Conservation (phyloP, 1,284 basidiomycete genomes). For the Cryptococcus depauperatus region DNA sequence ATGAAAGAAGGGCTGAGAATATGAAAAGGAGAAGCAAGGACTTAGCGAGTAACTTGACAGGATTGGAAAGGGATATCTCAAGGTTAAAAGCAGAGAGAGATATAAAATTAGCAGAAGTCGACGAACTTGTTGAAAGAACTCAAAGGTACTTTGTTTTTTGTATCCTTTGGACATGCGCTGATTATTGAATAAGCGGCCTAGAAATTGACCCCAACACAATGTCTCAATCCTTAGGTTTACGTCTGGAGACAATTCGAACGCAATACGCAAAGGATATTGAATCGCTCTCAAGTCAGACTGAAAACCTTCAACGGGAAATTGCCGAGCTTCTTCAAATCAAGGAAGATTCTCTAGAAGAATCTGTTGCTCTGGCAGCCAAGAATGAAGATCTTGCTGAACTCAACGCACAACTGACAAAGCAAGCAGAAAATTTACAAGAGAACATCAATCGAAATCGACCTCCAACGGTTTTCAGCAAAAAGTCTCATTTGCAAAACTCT, state of each 20-base stretch:
- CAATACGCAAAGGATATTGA: conserved; percentile 82
- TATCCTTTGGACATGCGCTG: background rate
- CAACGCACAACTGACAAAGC: conserved; percentile 66
- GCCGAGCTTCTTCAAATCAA: conserved; percentile 76
- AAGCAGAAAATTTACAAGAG: conserved; percentile 55
- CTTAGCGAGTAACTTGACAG: conserved; percentile 64
- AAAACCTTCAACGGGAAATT: conserved; percentile 71
- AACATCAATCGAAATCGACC: conserved; percentile 24
- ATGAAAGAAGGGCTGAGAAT: conserved; percentile 65
- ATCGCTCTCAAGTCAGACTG: conserved; percentile 72
- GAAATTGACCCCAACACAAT: background rate
- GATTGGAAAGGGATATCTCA: conserved; percentile 76
- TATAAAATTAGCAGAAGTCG: conserved; percentile 83
- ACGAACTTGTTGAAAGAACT: conserved; percentile 69
- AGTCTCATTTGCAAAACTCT: conserved; percentile 32
- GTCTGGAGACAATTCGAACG: conserved; percentile 80
- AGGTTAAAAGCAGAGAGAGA: conserved; percentile 83
- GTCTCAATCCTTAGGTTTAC: conserved; percentile 58
- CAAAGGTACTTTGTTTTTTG: background rate
- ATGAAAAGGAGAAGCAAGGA: conserved; percentile 73
- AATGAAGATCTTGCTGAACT: conserved; percentile 88
- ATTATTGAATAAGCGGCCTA: background rate
- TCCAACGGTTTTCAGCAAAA: conserved; percentile 23
- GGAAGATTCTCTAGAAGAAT: conserved; percentile 83
- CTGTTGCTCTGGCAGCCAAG: conserved; percentile 75